These are phyloP conservation scores for Beauveria medogensis DNA, from an alignment of 2,329 filamentous ascomycete species.

Conservation along the genomic window DNA sequence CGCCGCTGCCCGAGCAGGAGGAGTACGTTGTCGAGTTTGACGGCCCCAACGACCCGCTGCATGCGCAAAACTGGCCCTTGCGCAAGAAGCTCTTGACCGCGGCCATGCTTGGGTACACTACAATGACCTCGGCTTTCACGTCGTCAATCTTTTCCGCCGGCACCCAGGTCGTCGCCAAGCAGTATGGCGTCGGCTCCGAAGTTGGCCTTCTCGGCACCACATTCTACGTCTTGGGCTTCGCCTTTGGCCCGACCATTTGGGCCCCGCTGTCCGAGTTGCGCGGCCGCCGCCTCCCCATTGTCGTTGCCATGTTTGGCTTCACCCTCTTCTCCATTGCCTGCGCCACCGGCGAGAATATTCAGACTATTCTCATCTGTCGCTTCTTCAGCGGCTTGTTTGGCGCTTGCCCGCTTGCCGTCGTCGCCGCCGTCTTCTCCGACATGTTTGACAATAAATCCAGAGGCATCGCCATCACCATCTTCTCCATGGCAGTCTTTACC, in stretches of 20 bases:
- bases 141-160: slow-evolving; percentile 69
- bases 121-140: slow-evolving; percentile 62
- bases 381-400: slow-evolving; percentile 70
- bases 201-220: slow-evolving; percentile 59
- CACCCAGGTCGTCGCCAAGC: slow-evolving; percentile 44
- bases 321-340: slow-evolving; percentile 59
- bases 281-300: slow-evolving; percentile 55
- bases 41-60: slow-evolving; percentile 71
- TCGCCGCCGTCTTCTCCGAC: slow-evolving; percentile 64
- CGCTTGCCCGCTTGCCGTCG: slow-evolving; percentile 59
- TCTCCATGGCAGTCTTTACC: slow-evolving; percentile 48
- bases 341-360: slow-evolving; percentile 58
- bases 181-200: slow-evolving; percentile 54
- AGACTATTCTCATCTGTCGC: slow-evolving; percentile 61
- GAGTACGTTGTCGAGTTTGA: slow-evolving; percentile 82
- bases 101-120: slow-evolving; percentile 64
- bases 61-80: slow-evolving; percentile 80
- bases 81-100: slow-evolving; percentile 67
- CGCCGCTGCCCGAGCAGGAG: slow-evolving; percentile 59
- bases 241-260: slow-evolving; percentile 63
- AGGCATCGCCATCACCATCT: slow-evolving; percentile 39
- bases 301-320: slow-evolving; percentile 59
- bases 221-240: slow-evolving; percentile 64
- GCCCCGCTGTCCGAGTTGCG: slow-evolving; percentile 66
- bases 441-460: slow-evolving; percentile 59